Evolutionary conservation across 2,329 filamentous ascomycete species (phyloP).

Genomic region (Phialophora expanda): DNA sequence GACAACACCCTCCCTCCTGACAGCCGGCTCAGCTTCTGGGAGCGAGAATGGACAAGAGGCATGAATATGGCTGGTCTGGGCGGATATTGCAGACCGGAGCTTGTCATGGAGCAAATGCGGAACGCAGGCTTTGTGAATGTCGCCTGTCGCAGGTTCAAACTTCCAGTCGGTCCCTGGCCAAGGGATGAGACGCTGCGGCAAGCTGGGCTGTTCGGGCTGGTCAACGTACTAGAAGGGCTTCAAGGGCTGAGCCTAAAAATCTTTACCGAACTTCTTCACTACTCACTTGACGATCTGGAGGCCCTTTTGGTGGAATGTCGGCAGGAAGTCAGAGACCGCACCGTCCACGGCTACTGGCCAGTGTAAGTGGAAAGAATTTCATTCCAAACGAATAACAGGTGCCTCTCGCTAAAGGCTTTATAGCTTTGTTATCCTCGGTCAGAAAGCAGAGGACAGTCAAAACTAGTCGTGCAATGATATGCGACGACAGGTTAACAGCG

Average conservation of each 20-base stretch:
- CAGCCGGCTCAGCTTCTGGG: slow-evolving; percentile 28
- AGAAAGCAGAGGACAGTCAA: not conserved
- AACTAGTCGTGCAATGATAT: not conserved
- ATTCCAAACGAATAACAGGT: not conserved
- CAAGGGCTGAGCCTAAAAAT: slow-evolving; percentile 29
- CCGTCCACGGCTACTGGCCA: slow-evolving; percentile 27
- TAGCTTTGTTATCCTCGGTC: slow-evolving; percentile 13
- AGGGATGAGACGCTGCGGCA: slow-evolving; percentile 42
- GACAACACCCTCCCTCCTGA: slow-evolving; percentile 23
- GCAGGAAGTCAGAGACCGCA: slow-evolving; percentile 20
- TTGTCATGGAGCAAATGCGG: slow-evolving; percentile 38
- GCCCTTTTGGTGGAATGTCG: slow-evolving; percentile 36
- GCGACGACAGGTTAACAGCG: not conserved
- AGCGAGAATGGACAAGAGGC: slow-evolving; percentile 26
- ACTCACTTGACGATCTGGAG: slow-evolving; percentile 39
- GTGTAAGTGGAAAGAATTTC: slow-evolving; percentile 13
- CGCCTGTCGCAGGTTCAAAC: slow-evolving; percentile 27
- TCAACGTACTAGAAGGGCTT: slow-evolving; percentile 29
- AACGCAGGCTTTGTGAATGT: slow-evolving; percentile 40
- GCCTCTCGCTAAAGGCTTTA: slow-evolving; percentile 1
- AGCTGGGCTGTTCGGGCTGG: slow-evolving; percentile 25
- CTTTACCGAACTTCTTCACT: slow-evolving; percentile 41
- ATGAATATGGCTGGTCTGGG: slow-evolving; percentile 23
- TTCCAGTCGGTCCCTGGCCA: slow-evolving; percentile 43
- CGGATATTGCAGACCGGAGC: slow-evolving; percentile 21